A percentile compares a stretch with the other conserved stretches of the same genome.
Conservation (phyloP, 495 filamentous ascomycete genomes). For the Letharia columbiana region DNA sequence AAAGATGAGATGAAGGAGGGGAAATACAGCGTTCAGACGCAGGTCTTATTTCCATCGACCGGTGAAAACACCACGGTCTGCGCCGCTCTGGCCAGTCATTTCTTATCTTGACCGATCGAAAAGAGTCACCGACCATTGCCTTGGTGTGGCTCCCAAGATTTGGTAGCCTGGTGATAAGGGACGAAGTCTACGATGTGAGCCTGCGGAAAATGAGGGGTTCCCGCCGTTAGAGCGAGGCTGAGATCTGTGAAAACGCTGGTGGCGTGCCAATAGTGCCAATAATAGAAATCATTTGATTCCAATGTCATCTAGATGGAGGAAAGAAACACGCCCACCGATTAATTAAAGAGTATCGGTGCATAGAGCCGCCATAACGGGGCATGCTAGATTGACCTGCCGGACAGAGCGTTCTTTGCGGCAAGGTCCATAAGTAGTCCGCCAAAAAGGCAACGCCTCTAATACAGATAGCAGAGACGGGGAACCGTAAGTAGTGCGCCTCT, state of each 20-base stretch:
- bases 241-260: background rate
- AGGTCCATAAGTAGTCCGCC: too few species aligned
- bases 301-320: too few species aligned
- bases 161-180: background rate
- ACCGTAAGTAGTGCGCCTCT: too few species aligned
- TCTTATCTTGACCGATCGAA: slow-evolving; percentile 5
- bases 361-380: too few species aligned
- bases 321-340: too few species aligned
- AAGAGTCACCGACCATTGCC: background rate
- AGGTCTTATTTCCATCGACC: background rate
- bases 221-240: background rate
- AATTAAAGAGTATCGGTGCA: too few species aligned
- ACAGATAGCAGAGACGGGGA: too few species aligned
- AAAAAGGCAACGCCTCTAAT: too few species aligned
- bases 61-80: background rate
- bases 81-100: background rate
- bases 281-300: background rate
- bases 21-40: background rate
- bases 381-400: too few species aligned
- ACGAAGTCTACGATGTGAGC: background rate
- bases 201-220: background rate
- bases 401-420: too few species aligned
- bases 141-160: background rate
- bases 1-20: background rate
- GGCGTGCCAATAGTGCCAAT: background rate